phyloP scores from a whole-genome alignment of 768 basidiomycete species.

The Gymnopilus junonius region DNA sequence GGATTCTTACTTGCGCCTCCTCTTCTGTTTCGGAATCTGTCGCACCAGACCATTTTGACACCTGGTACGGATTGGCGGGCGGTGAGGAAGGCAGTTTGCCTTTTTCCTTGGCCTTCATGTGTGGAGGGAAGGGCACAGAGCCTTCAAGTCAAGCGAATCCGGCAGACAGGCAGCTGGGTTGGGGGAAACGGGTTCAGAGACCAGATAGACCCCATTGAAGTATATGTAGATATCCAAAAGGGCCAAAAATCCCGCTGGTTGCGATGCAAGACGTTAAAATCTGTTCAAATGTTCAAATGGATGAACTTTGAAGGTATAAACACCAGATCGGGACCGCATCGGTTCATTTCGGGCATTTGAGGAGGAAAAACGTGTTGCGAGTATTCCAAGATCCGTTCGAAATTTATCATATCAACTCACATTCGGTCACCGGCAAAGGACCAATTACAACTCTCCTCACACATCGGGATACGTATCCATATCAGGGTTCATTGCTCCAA shows the following conservation, averaged over 20 bases:
- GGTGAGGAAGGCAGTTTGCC: conserved; percentile 3
- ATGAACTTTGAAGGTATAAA: conserved; percentile 4
- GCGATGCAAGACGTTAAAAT: conserved; percentile 9
- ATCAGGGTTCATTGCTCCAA: conserved; percentile 1
- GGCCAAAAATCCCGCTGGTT: conserved; percentile 16
- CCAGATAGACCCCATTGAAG: background rate
- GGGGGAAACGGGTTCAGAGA: background rate
- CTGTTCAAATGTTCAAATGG: background rate
- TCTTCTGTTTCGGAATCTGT: conserved; percentile 37
- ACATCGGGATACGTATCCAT: conserved; percentile 12
- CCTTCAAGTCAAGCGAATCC: background rate
- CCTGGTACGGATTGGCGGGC: conserved; percentile 33
- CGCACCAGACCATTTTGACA: conserved; percentile 25
- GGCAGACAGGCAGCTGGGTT: background rate
- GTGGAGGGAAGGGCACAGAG: background rate
- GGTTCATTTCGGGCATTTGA: conserved; percentile 10
- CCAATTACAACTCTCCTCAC: conserved; percentile 6
- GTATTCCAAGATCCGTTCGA: conserved; percentile 5
- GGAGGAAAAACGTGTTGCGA: conserved; percentile 2
- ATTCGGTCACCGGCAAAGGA: conserved; percentile 11
- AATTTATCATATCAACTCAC: conserved; percentile 9
- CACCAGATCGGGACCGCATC: conserved; percentile 8
- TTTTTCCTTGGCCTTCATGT: conserved; percentile 23
- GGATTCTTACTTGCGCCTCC: conserved; percentile 37
- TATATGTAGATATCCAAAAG: conserved; percentile 10